These are phyloP conservation scores for Drechslerella stenobrocha DNA, from an alignment of 2,329 filamentous ascomycete species.

Conservation along the genomic window DNA sequence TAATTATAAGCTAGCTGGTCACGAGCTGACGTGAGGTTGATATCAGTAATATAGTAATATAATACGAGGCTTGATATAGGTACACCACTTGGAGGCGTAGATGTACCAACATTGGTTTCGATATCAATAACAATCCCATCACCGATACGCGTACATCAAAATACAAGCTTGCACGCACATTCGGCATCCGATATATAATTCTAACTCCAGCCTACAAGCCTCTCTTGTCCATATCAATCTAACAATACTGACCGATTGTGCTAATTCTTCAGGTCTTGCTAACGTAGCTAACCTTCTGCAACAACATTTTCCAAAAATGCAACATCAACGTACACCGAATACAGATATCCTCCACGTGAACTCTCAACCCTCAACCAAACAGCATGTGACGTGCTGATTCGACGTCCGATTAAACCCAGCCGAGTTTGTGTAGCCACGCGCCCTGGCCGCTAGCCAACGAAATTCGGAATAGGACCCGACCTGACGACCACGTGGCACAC, in stretches of 20 bases:
- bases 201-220: neutral
- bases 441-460: neutral
- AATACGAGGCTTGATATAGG: too few species aligned
- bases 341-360: neutral
- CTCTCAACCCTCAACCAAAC: neutral
- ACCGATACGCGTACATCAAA: too few species aligned
- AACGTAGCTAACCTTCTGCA: neutral
- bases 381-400: neutral
- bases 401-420: neutral
- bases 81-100: too few species aligned
- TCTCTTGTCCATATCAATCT: neutral
- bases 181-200: neutral
- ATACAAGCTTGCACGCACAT: too few species aligned
- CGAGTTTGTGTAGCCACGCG: conserved; percentile 3
- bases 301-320: neutral
- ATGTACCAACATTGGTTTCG: too few species aligned
- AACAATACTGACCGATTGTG: neutral
- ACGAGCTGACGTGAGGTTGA: too few species aligned
- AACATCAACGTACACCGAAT: neutral
- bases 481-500: too few species aligned
- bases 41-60: too few species aligned
- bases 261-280: too few species aligned
- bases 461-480: neutral
- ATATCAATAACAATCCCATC: too few species aligned
- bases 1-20: too few species aligned